Base-by-base conservation (phyloP, 169 alveolate species). In the Besnoitia besnoiti region DNA sequence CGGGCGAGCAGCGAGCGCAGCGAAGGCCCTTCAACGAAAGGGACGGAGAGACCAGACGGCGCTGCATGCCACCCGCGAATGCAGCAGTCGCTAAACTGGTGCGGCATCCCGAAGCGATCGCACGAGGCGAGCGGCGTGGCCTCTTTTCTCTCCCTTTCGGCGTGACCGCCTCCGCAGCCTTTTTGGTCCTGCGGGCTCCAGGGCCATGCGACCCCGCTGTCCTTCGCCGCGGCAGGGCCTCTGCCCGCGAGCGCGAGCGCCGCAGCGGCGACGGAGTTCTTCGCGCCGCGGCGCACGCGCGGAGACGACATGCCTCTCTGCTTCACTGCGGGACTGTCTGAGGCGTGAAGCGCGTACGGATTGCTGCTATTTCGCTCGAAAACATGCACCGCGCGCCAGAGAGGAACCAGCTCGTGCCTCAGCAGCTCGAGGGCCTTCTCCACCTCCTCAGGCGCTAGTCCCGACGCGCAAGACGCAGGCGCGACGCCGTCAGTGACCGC, bases 31-130 rank as follows among this genome's bases (percentile, higher is more conserved):
- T 51, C 90, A 14, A 40, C 80, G 19, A 85, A 85, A 40, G 90
- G 90, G 19, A 85, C 55, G 35, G 90, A 47, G 76, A 85, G 90
- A 5, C 90, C 90, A 47, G 90, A 33, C 49, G 90, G 90, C 30
- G 90, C 90, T 33, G 90, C 90, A 51, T 33, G 51, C 30, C 90
- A 59, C 24, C 90, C 90, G 77, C 50, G 24, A 24, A 67, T 55
- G 90, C 90, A 85, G 79, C 80, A 85, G 80, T 59, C 39, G 50
- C 51, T 67, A 0, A 46, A 51, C 50, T 85, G 49, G 4, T 85
- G 90, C 39, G 77, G 90, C 77, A 2, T n/a, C 35, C 44, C 39
- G 80, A 33, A 35, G 14, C 44, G 40, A 5, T 35, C 44, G 19
- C 80, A 35, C 21, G 80, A 30, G 39, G 44, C 14, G 12, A 33